Evolutionary conservation across 495 filamentous ascomycete genomes (phyloP).

Genomic region (Podospora australis): DNA sequence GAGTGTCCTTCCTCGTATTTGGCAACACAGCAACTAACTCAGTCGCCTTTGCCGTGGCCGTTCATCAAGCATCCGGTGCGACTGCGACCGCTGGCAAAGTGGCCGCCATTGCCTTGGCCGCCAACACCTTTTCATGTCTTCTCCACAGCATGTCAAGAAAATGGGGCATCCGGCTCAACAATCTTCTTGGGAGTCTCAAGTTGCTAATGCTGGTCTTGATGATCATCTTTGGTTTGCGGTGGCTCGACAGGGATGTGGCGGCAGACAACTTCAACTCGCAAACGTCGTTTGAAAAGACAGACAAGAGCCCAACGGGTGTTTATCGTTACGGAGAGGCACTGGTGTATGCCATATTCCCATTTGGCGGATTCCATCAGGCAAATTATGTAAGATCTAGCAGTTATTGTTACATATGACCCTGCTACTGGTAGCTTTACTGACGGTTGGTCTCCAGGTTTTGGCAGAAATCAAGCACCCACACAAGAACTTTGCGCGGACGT

Average conservation of each 20-base stretch:
- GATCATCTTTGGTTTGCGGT: slow-evolving; percentile 11
- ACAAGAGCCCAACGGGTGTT: slow-evolving; percentile 6
- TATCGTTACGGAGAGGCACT: slow-evolving; percentile 37
- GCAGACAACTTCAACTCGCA: slow-evolving; percentile 9
- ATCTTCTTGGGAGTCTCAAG: slow-evolving; percentile 13
- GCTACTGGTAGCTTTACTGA: too few relatives aligned
- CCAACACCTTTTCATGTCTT: slow-evolving; percentile 45
- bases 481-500: slow-evolving; percentile 13
- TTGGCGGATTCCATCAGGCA: slow-evolving; percentile 19
- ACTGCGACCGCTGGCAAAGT: background rate
- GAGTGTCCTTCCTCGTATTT: slow-evolving; percentile 17
- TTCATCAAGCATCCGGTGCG: slow-evolving; percentile 4
- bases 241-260: slow-evolving; percentile 5
- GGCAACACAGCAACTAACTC: slow-evolving; percentile 17
- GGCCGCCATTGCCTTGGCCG: slow-evolving; percentile 12
- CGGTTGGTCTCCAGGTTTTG: slow-evolving; percentile 7
- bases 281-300: slow-evolving; percentile 5
- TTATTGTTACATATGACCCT: too few relatives aligned
- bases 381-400: slow-evolving; percentile 19
- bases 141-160: slow-evolving; percentile 31
- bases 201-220: slow-evolving; percentile 33
- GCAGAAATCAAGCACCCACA: slow-evolving; percentile 15
- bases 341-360: slow-evolving; percentile 15
- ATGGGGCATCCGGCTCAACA: slow-evolving; percentile 20
- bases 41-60: slow-evolving; percentile 13